phyloP scores from a whole-genome alignment of 1,284 basidiomycete species.

The Lentinula novae-zelandiae region DNA sequence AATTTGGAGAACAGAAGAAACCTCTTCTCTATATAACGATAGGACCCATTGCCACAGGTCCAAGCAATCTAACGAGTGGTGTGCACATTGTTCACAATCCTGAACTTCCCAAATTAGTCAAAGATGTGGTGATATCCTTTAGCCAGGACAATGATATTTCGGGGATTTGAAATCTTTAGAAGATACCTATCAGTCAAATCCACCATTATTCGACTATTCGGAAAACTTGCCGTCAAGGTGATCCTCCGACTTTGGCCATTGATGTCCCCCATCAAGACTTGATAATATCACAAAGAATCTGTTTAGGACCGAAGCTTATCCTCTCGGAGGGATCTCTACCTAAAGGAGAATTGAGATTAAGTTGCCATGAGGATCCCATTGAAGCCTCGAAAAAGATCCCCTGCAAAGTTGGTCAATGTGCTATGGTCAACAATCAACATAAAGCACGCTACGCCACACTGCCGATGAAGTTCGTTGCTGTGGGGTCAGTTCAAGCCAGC shows the following conservation, averaged over 20 bases:
- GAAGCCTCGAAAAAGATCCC: not conserved
- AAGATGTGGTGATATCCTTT: not conserved
- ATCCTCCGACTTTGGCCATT: not conserved
- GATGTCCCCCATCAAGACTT: not conserved
- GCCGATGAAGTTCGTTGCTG: too few relatives aligned
- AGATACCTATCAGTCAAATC: not conserved
- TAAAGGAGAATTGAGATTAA: not conserved
- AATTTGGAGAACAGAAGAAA: not conserved
- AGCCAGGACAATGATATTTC: not conserved
- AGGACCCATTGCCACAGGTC: not conserved
- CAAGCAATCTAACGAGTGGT: not conserved
- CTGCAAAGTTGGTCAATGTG: too few relatives aligned
- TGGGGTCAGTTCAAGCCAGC: too few relatives aligned
- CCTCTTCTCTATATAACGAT: not conserved
- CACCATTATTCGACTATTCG: not conserved
- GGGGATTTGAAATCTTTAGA: too few relatives aligned
- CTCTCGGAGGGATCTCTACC: not conserved
- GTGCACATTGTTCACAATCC: not conserved
- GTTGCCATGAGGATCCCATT: not conserved
- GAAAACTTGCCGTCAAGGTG: too few relatives aligned
- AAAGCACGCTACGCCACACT: too few relatives aligned
- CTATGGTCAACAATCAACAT: too few relatives aligned
- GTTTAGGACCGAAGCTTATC: not conserved
- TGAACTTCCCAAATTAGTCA: not conserved
- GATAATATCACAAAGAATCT: not conserved